phyloP scores from a whole-genome alignment of 2,329 filamentous ascomycete genomes.

The Aspergillus terreus region DNA sequence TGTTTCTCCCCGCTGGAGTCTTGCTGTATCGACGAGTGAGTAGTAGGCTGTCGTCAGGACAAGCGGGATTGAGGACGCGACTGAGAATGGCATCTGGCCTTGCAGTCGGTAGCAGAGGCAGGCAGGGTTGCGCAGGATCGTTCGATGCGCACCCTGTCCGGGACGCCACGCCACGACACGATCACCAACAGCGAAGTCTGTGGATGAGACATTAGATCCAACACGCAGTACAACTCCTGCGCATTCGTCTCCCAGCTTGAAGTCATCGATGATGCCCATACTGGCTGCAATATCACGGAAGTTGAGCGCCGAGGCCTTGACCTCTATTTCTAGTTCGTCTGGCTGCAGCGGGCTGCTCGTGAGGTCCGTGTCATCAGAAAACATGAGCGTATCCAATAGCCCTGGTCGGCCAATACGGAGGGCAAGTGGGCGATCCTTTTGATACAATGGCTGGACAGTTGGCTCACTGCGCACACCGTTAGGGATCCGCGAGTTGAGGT shows the following conservation, averaged over 20 bases:
- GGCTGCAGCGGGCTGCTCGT: neutral
- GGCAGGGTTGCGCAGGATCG: constrained; percentile 1
- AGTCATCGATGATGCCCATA: constrained; percentile 1
- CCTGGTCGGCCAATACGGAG: neutral
- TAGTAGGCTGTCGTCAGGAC: neutral
- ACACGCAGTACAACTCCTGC: constrained; percentile 1
- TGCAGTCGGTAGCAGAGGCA: neutral
- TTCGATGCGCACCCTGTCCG: neutral
- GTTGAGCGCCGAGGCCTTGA: constrained; percentile 1
- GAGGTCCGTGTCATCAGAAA: neutral
- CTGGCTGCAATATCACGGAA: neutral
- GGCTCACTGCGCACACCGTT: too few species aligned
- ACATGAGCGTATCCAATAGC: neutral
- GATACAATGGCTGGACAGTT: too few species aligned
- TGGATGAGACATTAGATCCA: neutral
- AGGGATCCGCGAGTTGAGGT: too few species aligned
- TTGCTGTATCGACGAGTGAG: neutral
- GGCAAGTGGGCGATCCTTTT: too few species aligned
- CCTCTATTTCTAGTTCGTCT: constrained; percentile 2
- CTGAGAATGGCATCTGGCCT: neutral
- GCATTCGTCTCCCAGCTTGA: constrained; percentile 2
- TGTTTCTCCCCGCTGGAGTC: neutral
- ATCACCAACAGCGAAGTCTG: neutral
- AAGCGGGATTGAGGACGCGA: neutral
- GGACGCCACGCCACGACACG: neutral